These are phyloP conservation scores for Yarrowia divulgata DNA, from an alignment of 805 yeast species.

Conservation along the genomic window DNA sequence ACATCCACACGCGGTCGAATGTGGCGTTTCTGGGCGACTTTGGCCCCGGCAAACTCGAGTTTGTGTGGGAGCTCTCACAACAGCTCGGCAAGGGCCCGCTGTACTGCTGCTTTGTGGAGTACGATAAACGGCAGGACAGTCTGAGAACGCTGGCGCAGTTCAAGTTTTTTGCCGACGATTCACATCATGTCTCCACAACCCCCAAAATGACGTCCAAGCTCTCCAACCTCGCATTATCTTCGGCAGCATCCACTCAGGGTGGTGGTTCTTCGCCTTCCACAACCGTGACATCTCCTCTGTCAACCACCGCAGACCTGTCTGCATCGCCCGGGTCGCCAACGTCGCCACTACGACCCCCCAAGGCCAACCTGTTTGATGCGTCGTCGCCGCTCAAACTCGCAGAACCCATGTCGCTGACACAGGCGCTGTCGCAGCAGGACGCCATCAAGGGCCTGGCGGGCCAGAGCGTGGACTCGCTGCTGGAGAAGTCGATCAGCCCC, in stretches of 20 bases:
- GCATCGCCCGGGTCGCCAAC: conserved; percentile 22
- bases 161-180: conserved; percentile 43
- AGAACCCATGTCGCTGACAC: conserved; percentile 39
- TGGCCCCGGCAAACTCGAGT: conserved; percentile 42
- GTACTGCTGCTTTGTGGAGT: conserved; percentile 53
- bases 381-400: conserved; percentile 38
- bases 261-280: not conserved
- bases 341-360: conserved; percentile 16
- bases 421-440: conserved; percentile 41
- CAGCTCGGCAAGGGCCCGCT: conserved; percentile 46
- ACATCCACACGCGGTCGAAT: conserved; percentile 52
- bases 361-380: conserved; percentile 26
- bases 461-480: conserved; percentile 48
- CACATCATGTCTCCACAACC: not conserved
- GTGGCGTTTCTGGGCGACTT: conserved; percentile 52
- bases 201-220: conserved; percentile 1
- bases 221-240: not conserved
- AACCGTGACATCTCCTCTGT: not conserved
- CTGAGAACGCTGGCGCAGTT: conserved; percentile 49
- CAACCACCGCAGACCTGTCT: not conserved
- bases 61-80: conserved; percentile 48
- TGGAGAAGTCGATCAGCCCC: conserved; percentile 40
- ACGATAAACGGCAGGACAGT: conserved; percentile 49
- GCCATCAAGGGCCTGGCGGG: conserved; percentile 46
- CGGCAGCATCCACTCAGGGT: not conserved